Evolutionary conservation across 2,329 filamentous ascomycete genomes (phyloP), one percentile per base, ranked within the genome.

Genomic region (Escovopsis sp.): DNA sequence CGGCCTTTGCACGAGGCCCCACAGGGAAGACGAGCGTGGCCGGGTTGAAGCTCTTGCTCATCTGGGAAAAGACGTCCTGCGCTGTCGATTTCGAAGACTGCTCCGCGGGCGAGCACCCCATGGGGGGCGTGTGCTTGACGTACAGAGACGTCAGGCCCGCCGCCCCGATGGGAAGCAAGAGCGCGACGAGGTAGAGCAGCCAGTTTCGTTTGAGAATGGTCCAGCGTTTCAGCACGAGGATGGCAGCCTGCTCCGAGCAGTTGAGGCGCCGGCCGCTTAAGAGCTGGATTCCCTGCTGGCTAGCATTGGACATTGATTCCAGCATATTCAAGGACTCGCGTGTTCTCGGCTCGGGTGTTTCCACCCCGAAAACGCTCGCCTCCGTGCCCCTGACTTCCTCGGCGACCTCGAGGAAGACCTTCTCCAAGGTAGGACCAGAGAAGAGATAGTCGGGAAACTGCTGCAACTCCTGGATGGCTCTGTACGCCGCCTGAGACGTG

Each of bases 371-470:
- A n/a, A n/a, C n/a, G n/a, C n/a, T n/a, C n/a, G n/a, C n/a, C n/a
- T 25, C 21, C 8, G 11, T 9, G 21, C 9, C 7, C 38, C 65
- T 68, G 39, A 85, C 70, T 52, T 94, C 86, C 48, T 88, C 82
- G 0, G 86, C 84, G 27, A 94, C 66, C 43, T 83, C 78, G 17
- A 94, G 60, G 55, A 94, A 94, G 0, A 94, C 86, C 45, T 94
- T 86, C 52, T 94, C 88, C 28, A 94, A 86, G 0, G 84, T 92
- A 1, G 87, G 88, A 0, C 85, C 85, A 13, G 80, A 81, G 44
- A 94, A 81, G 39, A 86, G 77, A 52, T 93, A 94, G 39, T 92
- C 80, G 13, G 66, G 65, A 28, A 92, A 67, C 0, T 63, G 57
- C 51, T 93, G 80, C 1, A 94, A 63, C 9, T 66, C 56, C 33